Evolutionary conservation across 768 basidiomycete genomes (phyloP).

Genomic region (Mycena vitilis): DNA sequence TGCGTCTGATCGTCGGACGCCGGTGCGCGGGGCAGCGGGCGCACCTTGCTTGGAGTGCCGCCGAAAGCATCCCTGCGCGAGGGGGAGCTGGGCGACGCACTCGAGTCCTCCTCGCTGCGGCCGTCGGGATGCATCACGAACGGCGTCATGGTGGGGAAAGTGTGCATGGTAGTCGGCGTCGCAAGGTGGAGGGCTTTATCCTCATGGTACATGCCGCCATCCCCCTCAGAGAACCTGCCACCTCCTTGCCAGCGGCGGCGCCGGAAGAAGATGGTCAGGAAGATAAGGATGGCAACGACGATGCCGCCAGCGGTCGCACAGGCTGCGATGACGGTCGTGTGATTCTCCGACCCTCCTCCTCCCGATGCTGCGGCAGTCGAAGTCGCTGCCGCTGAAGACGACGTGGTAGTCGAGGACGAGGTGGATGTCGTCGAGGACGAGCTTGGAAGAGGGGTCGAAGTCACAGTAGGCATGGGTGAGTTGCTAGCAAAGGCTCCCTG

Average conservation of each 20-base stretch:
- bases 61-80: not conserved
- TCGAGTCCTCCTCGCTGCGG: not conserved
- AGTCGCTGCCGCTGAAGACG: conserved; percentile 10
- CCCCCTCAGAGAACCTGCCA: not conserved
- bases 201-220: conserved; percentile 8
- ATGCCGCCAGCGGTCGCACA: conserved; percentile 37
- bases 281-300: conserved; percentile 27
- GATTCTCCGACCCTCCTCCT: conserved; percentile 9
- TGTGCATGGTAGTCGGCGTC: conserved; percentile 1
- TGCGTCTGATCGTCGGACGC: conserved; percentile 17
- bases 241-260: conserved; percentile 17
- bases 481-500: conserved; percentile 49
- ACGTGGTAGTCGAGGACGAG: not conserved
- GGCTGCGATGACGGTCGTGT: conserved; percentile 39
- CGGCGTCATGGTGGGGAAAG: conserved; percentile 10
- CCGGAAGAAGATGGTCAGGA: conserved; percentile 22
- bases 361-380: conserved; percentile 12
- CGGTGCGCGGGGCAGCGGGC: conserved; percentile 26
- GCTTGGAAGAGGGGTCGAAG: conserved; percentile 9
- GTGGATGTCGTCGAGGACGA: not conserved
- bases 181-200: not conserved
- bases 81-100: not conserved
- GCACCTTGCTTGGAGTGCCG: not conserved
- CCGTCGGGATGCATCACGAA: not conserved
- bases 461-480: conserved; percentile 30